Base-by-base conservation (phyloP, 2,329 filamentous ascomycete species). In the Xylariales sp. region DNA sequence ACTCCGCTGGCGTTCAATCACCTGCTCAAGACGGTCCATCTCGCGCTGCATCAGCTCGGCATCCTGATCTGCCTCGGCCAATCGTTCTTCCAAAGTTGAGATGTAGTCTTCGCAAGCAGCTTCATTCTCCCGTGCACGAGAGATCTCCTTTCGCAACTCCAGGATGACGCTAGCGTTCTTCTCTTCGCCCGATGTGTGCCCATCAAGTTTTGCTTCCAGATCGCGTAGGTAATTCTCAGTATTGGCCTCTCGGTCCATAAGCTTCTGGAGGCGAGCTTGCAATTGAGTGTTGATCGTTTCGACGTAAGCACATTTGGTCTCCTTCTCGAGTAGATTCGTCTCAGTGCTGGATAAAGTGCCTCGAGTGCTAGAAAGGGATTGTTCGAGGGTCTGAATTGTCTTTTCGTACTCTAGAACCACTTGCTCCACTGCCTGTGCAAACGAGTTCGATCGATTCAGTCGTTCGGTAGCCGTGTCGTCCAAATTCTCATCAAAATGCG, bases 351-450 rank as follows among this genome's bases (percentile, higher is more conserved):
- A 85, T 19, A 98, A 71, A 0, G 87, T 88, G 23, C 85, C 75
- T 40, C 93, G 79, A 2, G 93, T 97, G 54, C 81, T 93, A 1
- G 90, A 90, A 12, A 98, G 76, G 2, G 90, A 96, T 35, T 89
- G 82, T 61, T 98, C 93, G 13, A 98, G 75, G 37, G 80, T 85
- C 59, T 97, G 90, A 34, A 98, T 98, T 0, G 94, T 98, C 72
- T 95, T 97, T 61, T 98, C 94, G 57, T 98, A 98, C 63, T 98
- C 93, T 33, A 97, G 69, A 4, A 98, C 88, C 16, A 98, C 88
- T 55, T 95, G 87, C 55, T 98, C 93, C 15, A 98, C 91, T 19
- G 91, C 91, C 57, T 95, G 85, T 2, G 91, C 90, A 57, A 98
- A 97, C 0, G 88, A 94, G 58, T 94, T 95, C 14, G 94, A 98